phyloP scores from a whole-genome alignment of 2,329 filamentous ascomycete genomes.

The Cytospora piceae region DNA sequence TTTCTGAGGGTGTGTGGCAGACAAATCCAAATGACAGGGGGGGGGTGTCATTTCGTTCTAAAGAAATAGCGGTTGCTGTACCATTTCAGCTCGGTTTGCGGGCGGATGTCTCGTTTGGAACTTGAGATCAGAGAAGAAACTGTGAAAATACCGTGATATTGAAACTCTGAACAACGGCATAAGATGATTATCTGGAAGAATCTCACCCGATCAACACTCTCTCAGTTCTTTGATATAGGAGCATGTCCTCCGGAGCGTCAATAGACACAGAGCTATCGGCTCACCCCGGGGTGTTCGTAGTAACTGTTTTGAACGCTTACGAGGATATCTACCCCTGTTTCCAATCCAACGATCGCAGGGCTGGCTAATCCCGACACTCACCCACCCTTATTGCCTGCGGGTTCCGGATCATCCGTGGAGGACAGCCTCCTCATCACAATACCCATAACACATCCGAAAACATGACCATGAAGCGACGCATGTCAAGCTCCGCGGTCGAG shows the following conservation, averaged over 20 bases:
- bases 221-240: not conserved
- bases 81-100: not conserved
- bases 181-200: not conserved
- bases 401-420: conserved; percentile 19
- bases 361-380: not conserved
- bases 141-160: not conserved
- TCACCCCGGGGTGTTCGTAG: not conserved
- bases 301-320: not conserved
- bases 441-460: not conserved
- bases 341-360: not conserved
- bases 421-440: not conserved
- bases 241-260: not conserved
- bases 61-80: not conserved
- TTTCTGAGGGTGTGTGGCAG: too few species aligned
- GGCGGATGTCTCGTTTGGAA: not conserved
- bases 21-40: too few species aligned
- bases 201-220: not conserved
- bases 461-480: conserved; percentile 22
- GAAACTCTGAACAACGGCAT: not conserved
- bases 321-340: not conserved
- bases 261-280: not conserved
- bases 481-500: not conserved
- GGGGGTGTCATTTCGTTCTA: too few species aligned
- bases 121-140: not conserved
- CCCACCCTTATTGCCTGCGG: not conserved